Base-by-base conservation (phyloP, 345 rosid genomes). In the Odontarrhena argentea region DNA sequence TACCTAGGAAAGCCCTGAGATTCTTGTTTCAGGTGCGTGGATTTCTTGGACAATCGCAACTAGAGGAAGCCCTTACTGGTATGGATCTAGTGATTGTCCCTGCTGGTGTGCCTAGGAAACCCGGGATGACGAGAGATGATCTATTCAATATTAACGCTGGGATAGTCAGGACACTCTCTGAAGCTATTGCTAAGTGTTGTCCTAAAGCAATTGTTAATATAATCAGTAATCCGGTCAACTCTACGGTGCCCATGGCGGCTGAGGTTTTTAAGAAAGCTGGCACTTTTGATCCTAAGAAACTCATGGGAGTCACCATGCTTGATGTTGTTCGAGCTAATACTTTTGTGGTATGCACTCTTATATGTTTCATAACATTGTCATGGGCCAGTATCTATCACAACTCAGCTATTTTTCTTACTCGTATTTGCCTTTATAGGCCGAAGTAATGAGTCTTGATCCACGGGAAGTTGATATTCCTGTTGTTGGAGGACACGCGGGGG, bases 51-150 rank as follows among this genome's bases (percentile, higher is more conserved):
- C 89, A 84, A 57, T 74, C 78, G 45, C 96, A 88, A 34, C 76
- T 94, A 73, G 91, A 86, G 73, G 88, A 82, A 59, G 99, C 99
- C 2, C 88, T 91, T 30, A 86, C 76, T 14, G 99, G 97, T 53
- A 91, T 91, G 93, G 93, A 94, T 77, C 84, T 91, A 62, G 90
- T 88, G 63, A 78, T 94, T 28, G 89, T 94, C 63, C 99, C 96
- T 18, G 99, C 99, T 15, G 96, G 99, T 64, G 86, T 94, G 75
- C 97, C 96, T 3, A 85, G 99, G 80, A 94, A 94, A 68, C 97
- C 99, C 3, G 99, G 99, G 76, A 94, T 94, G 97, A 94, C 96
- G 2, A 88, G 99, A 55, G 99, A 94, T 75, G 97, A 94, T 84
- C 86, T 94, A 25, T 94, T 91, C 81, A 94, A 88, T 63, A 91